Conservation (phyloP, 208 protist genomes). For the Phytomonas francai region DNA sequence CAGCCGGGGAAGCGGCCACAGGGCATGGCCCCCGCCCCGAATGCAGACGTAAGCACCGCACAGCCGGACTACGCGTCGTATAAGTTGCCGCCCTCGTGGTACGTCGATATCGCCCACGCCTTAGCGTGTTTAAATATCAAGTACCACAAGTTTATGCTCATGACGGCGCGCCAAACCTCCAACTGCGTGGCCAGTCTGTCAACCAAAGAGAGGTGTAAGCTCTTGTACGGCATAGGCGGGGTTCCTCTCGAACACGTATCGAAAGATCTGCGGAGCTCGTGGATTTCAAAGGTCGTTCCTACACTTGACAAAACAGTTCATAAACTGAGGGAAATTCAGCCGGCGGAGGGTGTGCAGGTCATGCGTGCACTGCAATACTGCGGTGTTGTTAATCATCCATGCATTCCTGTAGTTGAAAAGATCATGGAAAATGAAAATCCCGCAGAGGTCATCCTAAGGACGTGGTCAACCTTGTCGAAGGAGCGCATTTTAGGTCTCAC, state of each 20-base stretch:
- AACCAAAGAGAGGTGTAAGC: constrained; percentile 57
- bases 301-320: constrained; percentile 39
- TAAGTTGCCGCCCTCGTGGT: constrained; percentile 56
- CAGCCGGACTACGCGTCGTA: constrained; percentile 25
- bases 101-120: constrained; percentile 70
- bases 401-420: constrained; percentile 39
- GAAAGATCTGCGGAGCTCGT: constrained; percentile 32
- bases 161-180: constrained; percentile 53
- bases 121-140: constrained; percentile 62
- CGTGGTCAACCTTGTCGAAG: constrained; percentile 57
- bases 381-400: constrained; percentile 56
- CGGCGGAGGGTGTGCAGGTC: constrained; percentile 62
- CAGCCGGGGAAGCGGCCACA: constrained; percentile 5
- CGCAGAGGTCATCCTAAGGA: constrained; percentile 65
- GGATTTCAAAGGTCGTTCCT: constrained; percentile 50
- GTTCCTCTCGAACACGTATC: constrained; percentile 30
- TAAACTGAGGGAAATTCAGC: constrained; percentile 50
- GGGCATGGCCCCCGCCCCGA: not conserved
- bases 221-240: constrained; percentile 71
- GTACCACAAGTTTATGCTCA: constrained; percentile 76
- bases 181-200: constrained; percentile 39
- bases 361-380: constrained; percentile 70
- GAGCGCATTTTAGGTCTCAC: constrained; percentile 73
- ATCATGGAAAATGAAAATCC: constrained; percentile 31
- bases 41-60: constrained; percentile 9